Evolutionary conservation across 352 stramenopile species (phyloP), one percentile per base, ranked within the genome.

Genomic region (Phytophthora colocasiae): DNA sequence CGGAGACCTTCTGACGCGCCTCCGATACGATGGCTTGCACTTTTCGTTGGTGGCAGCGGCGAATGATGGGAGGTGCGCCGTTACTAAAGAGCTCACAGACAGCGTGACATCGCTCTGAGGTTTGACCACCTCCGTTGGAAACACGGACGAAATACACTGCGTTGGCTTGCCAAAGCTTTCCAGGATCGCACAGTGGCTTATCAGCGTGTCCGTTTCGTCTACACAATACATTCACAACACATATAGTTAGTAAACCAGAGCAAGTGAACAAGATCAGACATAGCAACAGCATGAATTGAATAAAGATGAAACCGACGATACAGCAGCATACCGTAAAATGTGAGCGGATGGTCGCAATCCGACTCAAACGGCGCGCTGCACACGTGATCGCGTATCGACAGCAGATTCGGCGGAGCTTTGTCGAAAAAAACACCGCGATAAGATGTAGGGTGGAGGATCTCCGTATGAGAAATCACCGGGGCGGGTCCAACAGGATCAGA

Each of bases 101-200:
- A 41, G 27, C 46, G 63, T 74, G 24, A 78, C 56, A n/a, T 78
- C 73, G 50, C 40, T 66, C 51, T 78, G 73, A 2, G 57, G 38
- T 38, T 65, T 59, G 15, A 41, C 46, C 48, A 47, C 32, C 40
- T 73, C 49, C 26, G 34, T 60, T 6, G 61, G 53, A 27, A 73
- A 81, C 32, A 75, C 63, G 12, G 69, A 81, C 24, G 73, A 67
- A 52, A 75, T 50, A 34, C 60, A 72, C 36, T 73, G 73, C 4
- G 48, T 69, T 2, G 69, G 44, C 52, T 81, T 81, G 32, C 69
- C 73, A 43, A 81, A 81, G n/a, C 24, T 71, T 63, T 63, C 41
- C 48, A 81, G 29, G 39, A 78, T 74, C 3, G 51, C 36, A 24
- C 73, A 81, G 12, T 78, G 56, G 14, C 14, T 46, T n/a, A 46